phyloP scores from a whole-genome alignment of 2,329 filamentous ascomycete species.

The Arthrobotrys entomopaga region DNA sequence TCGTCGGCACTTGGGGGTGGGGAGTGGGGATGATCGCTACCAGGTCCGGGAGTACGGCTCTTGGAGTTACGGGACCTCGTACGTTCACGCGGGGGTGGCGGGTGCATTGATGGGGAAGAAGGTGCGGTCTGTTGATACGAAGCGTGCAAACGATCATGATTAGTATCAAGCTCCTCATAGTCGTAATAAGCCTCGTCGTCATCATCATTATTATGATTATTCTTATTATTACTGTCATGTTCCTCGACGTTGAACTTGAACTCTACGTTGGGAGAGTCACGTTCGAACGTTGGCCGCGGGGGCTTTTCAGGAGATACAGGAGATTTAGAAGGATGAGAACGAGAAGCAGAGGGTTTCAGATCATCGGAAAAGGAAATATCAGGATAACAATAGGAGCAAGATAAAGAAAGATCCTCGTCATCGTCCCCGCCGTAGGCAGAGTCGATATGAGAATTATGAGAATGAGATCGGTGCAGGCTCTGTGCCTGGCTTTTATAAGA shows the following conservation, averaged over 20 bases:
- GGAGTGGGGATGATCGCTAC: slow-evolving; percentile 49
- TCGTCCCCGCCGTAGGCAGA: slow-evolving; percentile 52
- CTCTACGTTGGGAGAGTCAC: slow-evolving; percentile 55
- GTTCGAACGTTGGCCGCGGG: slow-evolving; percentile 48
- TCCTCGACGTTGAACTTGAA: slow-evolving; percentile 53
- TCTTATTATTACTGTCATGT: slow-evolving; percentile 18
- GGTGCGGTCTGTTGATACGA: slow-evolving; percentile 51
- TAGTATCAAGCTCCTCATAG: slow-evolving; percentile 54
- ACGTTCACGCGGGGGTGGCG: slow-evolving; percentile 33
- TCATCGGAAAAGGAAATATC: slow-evolving; percentile 52
- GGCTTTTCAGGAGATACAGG: slow-evolving; percentile 53
- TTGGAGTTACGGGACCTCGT: slow-evolving; percentile 52
- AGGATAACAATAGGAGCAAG: slow-evolving; percentile 52
- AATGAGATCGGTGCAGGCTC: slow-evolving; percentile 53
- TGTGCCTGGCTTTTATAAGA: slow-evolving; percentile 43
- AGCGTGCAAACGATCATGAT: slow-evolving; percentile 54
- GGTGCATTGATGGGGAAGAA: slow-evolving; percentile 51
- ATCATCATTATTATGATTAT: background rate
- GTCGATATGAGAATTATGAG: slow-evolving; percentile 53
- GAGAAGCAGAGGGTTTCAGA: slow-evolving; percentile 29
- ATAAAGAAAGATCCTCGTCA: slow-evolving; percentile 50
- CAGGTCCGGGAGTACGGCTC: slow-evolving; percentile 49
- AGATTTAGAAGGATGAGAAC: slow-evolving; percentile 41
- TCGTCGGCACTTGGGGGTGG: slow-evolving; percentile 50
- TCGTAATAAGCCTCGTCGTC: slow-evolving; percentile 50